These are phyloP conservation scores for Pilasporangium apinafurcum DNA, from an alignment of 352 stramenopile genomes.

Conservation along the genomic window DNA sequence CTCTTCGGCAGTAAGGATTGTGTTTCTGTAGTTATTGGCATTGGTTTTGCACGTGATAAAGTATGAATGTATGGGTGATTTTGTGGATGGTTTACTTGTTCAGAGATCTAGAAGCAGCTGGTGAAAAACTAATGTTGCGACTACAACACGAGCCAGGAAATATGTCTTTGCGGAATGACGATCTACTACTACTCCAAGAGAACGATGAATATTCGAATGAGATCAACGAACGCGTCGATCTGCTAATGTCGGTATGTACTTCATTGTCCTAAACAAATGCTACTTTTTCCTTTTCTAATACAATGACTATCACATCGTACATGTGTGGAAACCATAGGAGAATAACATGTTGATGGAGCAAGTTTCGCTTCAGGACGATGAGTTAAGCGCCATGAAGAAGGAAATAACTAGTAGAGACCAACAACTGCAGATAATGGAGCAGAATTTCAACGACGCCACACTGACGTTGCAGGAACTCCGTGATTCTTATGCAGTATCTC, in stretches of 20 bases:
- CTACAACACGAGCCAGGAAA: slow-evolving; percentile 39
- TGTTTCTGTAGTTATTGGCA: neutral
- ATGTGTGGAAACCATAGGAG: slow-evolving; percentile 42
- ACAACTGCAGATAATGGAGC: slow-evolving; percentile 62
- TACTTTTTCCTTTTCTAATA: too few relatives aligned
- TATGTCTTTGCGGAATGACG: slow-evolving; percentile 16
- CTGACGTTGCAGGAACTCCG: slow-evolving; percentile 58
- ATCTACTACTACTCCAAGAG: slow-evolving; percentile 27
- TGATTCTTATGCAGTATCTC: slow-evolving; percentile 41
- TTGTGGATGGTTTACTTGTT: neutral
- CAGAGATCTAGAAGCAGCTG: slow-evolving; percentile 53
- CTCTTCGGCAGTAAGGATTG: slow-evolving; percentile 47
- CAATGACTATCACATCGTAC: too few relatives aligned
- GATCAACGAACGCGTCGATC: slow-evolving; percentile 72
- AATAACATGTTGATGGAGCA: slow-evolving; percentile 83
- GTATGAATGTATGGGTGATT: neutral
- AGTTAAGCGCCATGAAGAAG: slow-evolving; percentile 55
- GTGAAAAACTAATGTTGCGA: slow-evolving; percentile 50
- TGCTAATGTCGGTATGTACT: slow-evolving; percentile 58
- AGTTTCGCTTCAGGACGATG: slow-evolving; percentile 68
- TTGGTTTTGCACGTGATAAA: too few relatives aligned
- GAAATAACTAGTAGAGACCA: slow-evolving; percentile 57
- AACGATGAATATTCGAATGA: slow-evolving; percentile 56
- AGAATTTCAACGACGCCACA: slow-evolving; percentile 75
- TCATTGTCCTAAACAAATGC: too few relatives aligned